phyloP scores from a whole-genome alignment of 768 basidiomycete species.

The Austroboletus eburneus region DNA sequence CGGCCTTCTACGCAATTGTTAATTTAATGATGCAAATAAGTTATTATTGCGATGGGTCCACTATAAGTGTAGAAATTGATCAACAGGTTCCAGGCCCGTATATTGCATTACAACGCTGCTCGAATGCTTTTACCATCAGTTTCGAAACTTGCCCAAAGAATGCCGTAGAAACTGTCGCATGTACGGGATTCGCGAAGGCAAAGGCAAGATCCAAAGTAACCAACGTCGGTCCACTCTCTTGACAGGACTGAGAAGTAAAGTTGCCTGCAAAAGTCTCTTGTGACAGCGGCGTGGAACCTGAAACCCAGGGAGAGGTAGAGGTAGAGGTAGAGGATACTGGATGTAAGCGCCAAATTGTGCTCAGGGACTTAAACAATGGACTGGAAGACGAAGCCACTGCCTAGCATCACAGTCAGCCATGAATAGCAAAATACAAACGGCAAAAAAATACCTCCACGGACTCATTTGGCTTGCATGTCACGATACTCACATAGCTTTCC shows the following conservation, averaged over 20 bases:
- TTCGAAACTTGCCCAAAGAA: slow-evolving; percentile 87
- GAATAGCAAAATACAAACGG: slow-evolving; percentile 1
- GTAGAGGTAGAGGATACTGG: slow-evolving; percentile 46
- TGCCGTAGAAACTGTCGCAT: slow-evolving; percentile 75
- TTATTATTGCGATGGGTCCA: no score
- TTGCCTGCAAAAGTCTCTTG: slow-evolving; percentile 2
- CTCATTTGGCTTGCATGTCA: slow-evolving; percentile 73
- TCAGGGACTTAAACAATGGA: slow-evolving; percentile 67
- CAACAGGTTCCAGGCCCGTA: slow-evolving; percentile 59
- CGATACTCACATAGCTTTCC: slow-evolving; percentile 84
- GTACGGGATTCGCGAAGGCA: slow-evolving; percentile 82
- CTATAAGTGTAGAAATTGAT: no score
- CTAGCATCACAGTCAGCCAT: slow-evolving; percentile 34
- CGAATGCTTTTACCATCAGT: slow-evolving; percentile 91
- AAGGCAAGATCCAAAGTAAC: slow-evolving; percentile 84
- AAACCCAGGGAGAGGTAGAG: slow-evolving; percentile 34
- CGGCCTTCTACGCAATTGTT: no score
- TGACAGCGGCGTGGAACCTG: slow-evolving; percentile 25
- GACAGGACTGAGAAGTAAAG: not conserved
- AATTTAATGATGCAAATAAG: no score
- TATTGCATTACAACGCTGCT: slow-evolving; percentile 70
- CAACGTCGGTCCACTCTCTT: slow-evolving; percentile 53
- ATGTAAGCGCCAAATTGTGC: slow-evolving; percentile 72
- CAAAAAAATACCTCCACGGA: slow-evolving; percentile 57
- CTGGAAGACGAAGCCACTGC: slow-evolving; percentile 69